phyloP scores from a whole-genome alignment of 768 basidiomycete genomes.

The Lentinula edodes region DNA sequence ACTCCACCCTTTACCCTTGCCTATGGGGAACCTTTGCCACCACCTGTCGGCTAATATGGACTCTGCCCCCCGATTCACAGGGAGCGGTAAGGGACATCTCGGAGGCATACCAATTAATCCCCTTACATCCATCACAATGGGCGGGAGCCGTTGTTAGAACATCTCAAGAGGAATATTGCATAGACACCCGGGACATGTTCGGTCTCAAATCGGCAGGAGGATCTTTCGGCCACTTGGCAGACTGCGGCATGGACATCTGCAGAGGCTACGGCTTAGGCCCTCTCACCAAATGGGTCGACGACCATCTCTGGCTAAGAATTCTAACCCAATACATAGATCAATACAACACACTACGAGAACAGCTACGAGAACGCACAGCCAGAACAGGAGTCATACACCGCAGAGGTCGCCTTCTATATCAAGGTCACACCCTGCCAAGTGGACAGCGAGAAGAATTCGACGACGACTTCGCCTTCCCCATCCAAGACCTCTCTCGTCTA shows the following conservation, averaged over 20 bases:
- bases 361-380: constrained; percentile 11
- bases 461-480: constrained; percentile 19
- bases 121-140: constrained; percentile 23
- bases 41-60: constrained; percentile 14
- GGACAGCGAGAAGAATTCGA: constrained; percentile 23
- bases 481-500: constrained; percentile 14
- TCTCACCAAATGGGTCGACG: constrained; percentile 22
- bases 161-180: constrained; percentile 12
- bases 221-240: constrained; percentile 18
- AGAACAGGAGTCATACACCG: neutral
- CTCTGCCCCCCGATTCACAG: constrained; percentile 25
- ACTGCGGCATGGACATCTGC: constrained; percentile 18
- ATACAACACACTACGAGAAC: constrained; percentile 19
- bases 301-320: no score
- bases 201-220: constrained; percentile 16
- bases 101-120: constrained; percentile 27
- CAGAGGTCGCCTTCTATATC: constrained; percentile 14
- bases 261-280: constrained; percentile 21
- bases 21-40: constrained; percentile 18
- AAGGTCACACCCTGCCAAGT: constrained; percentile 14
- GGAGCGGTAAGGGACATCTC: constrained; percentile 23
- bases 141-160: constrained; percentile 17
- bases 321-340: no score
- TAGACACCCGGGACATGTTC: constrained; percentile 22
- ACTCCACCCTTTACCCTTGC: no score